Conservation (phyloP, 2,329 filamentous ascomycete species). For the Plectosphaerella plurivora region DNA sequence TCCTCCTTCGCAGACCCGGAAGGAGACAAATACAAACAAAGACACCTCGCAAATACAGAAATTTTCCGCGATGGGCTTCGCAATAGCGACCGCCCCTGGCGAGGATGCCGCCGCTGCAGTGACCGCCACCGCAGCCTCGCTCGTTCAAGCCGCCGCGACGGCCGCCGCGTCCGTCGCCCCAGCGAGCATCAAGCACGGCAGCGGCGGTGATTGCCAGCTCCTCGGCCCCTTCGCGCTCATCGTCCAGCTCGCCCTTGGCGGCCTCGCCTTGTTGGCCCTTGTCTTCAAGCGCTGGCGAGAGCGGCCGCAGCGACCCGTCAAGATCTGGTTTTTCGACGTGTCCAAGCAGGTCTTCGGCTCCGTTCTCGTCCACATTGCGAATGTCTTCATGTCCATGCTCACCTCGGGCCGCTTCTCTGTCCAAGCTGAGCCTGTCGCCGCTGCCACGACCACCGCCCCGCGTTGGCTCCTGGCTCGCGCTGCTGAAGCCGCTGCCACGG, state of each 20-base stretch:
- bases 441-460: constrained; percentile 24
- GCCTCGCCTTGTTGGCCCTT: constrained; percentile 75
- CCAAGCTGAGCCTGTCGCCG: constrained; percentile 44
- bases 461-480: constrained; percentile 31
- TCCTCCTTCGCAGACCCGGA: not conserved
- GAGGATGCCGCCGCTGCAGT: constrained; percentile 2
- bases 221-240: constrained; percentile 88
- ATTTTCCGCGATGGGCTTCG: not conserved
- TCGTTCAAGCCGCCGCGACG: constrained; percentile 21
- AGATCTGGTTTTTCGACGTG: constrained; percentile 97
- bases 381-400: constrained; percentile 94
- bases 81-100: constrained; percentile 1
- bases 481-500: constrained; percentile 21
- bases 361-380: constrained; percentile 84
- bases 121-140: constrained; percentile 14
- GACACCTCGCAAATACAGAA: too few relatives aligned
- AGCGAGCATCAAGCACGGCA: constrained; percentile 6
- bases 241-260: constrained; percentile 82
- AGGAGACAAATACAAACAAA: too few relatives aligned
- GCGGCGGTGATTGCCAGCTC: constrained; percentile 61
- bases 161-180: constrained; percentile 18
- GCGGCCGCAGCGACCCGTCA: constrained; percentile 82
- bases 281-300: constrained; percentile 94
- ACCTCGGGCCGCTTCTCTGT: constrained; percentile 80
- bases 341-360: constrained; percentile 97